Evolutionary conservation across 2,329 filamentous ascomycete genomes (phyloP).

Genomic region (Arthrinium puccinioides): DNA sequence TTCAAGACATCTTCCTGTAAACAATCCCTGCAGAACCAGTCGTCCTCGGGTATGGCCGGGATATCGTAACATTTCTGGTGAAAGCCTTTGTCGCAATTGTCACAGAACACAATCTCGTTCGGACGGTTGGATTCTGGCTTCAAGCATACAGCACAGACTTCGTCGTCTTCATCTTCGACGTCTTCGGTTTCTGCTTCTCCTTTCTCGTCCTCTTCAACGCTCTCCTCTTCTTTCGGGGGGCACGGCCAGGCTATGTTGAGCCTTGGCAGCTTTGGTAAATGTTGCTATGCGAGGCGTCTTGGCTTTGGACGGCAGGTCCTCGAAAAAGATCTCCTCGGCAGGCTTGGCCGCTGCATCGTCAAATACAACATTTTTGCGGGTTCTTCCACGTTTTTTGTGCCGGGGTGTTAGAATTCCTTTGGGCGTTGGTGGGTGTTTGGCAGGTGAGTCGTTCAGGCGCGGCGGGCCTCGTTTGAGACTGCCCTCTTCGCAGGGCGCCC

Average conservation of each 20-base stretch:
- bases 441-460: constrained; percentile 6
- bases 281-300: constrained; percentile 10
- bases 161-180: constrained; percentile 32
- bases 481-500: too few relatives aligned
- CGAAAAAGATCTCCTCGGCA: constrained; percentile 41
- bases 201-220: neutral
- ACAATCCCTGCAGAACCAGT: constrained; percentile 57
- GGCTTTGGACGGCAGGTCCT: constrained; percentile 38
- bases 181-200: neutral
- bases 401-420: constrained; percentile 52
- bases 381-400: constrained; percentile 31
- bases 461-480: constrained; percentile 1
- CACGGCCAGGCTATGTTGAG: too few relatives aligned
- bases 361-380: constrained; percentile 51
- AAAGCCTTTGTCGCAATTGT: constrained; percentile 54
- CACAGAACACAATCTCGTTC: constrained; percentile 59
- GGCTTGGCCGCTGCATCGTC: constrained; percentile 20
- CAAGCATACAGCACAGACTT: constrained; percentile 50
- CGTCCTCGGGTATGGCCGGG: constrained; percentile 49
- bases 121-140: constrained; percentile 49
- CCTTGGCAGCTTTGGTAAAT: constrained; percentile 3
- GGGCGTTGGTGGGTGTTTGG: constrained; percentile 19
- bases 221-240: constrained; percentile 4
- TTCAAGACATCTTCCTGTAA: constrained; percentile 35
- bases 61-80: constrained; percentile 57